phyloP scores from a whole-genome alignment of 2,329 filamentous ascomycete species.

The Ophiostoma sp. region DNA sequence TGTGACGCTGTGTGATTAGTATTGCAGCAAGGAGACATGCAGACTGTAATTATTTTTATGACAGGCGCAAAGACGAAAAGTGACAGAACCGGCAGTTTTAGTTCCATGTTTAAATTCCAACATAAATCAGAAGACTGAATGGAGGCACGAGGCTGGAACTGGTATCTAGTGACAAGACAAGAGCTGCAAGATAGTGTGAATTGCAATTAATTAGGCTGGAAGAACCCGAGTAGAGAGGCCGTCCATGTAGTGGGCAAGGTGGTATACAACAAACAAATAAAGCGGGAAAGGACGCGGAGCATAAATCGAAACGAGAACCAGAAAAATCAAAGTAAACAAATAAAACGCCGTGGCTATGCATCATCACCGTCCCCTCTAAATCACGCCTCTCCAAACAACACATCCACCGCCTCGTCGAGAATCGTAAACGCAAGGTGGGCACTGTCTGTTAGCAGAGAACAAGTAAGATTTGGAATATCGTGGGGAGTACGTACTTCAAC shows the following conservation, averaged over 20 bases:
- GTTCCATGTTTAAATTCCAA: too few species aligned
- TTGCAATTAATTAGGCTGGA: not conserved
- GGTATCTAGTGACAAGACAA: not conserved
- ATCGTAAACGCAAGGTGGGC: constrained; percentile 70
- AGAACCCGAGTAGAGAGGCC: not conserved
- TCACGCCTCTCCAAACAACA: constrained; percentile 58
- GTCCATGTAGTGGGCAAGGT: not conserved
- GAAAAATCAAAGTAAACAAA: constrained; percentile 8
- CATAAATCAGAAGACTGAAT: too few species aligned
- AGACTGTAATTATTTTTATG: not conserved
- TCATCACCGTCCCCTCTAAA: too few species aligned
- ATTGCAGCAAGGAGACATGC: not conserved
- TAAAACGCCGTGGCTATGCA: constrained; percentile 11
- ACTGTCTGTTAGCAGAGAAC: constrained; percentile 41
- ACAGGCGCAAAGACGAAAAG: not conserved
- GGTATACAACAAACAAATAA: not conserved
- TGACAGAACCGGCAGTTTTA: not conserved
- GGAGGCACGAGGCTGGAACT: too few species aligned
- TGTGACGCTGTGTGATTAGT: not conserved
- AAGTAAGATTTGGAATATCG: not conserved
- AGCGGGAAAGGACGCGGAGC: not conserved
- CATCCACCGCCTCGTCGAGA: constrained; percentile 67
- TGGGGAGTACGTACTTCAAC: constrained; percentile 69
- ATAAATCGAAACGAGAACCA: not conserved
- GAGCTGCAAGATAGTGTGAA: not conserved